A percentile compares a stretch with the other conserved stretches of the same genome.
These are phyloP conservation scores for Plantago ovata DNA, from an alignment of 257 asterid species.

Conservation along the genomic window DNA sequence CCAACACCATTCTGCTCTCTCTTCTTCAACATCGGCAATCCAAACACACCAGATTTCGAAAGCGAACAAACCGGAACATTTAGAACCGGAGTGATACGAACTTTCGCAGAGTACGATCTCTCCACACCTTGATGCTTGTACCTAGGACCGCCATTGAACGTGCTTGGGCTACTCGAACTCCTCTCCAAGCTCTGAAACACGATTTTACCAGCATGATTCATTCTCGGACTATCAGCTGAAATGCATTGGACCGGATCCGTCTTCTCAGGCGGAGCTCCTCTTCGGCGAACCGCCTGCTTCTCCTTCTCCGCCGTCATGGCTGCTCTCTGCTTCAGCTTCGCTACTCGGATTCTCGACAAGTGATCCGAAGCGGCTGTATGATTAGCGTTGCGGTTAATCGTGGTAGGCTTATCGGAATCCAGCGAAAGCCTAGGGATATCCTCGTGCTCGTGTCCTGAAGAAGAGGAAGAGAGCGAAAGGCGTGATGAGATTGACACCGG, in stretches of 20 bases:
- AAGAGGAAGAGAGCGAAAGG: slow-evolving; percentile 64
- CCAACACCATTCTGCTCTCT: slow-evolving; percentile 28
- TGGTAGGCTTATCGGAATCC: slow-evolving; percentile 49
- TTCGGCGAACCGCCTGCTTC: slow-evolving; percentile 27
- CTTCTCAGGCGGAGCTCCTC: slow-evolving; percentile 45
- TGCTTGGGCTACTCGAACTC: slow-evolving; percentile 95
- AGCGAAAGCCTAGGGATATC: slow-evolving; percentile 67
- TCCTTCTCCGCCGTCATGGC: slow-evolving; percentile 47
- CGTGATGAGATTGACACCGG: slow-evolving; percentile 53
- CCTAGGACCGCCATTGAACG: slow-evolving; percentile 68
- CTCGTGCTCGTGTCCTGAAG: slow-evolving; percentile 74
- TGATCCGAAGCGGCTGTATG: slow-evolving; percentile 24
- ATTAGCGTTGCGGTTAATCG: slow-evolving; percentile 23
- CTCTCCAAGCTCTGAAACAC: slow-evolving; percentile 87
- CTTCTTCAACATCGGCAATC: slow-evolving; percentile 64
- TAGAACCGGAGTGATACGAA: slow-evolving; percentile 85
- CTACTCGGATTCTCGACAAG: slow-evolving; percentile 40
- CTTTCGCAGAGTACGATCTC: slow-evolving; percentile 87
- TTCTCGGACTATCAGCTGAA: slow-evolving; percentile 87
- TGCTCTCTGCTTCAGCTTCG: slow-evolving; percentile 37
- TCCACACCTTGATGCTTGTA: slow-evolving; percentile 80
- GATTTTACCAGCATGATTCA: slow-evolving; percentile 88
- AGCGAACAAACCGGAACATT: slow-evolving; percentile 89
- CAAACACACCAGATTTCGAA: slow-evolving; percentile 77
- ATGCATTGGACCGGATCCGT: slow-evolving; percentile 38